Base-by-base conservation (phyloP, 2,329 filamentous ascomycete genomes). In the Epichloe gansuensis region DNA sequence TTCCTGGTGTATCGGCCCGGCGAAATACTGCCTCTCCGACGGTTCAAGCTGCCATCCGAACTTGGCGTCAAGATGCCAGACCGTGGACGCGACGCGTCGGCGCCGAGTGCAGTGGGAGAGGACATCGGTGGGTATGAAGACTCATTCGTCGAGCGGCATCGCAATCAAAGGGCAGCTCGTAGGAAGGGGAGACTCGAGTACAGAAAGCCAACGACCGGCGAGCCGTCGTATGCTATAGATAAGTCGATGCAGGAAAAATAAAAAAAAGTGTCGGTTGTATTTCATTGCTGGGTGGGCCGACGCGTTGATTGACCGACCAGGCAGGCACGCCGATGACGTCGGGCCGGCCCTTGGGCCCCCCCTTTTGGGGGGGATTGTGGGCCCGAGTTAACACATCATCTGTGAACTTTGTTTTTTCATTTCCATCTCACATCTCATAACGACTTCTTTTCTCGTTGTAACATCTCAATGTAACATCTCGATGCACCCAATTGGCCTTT, bases 81-180 rank as follows among this genome's bases (percentile, higher is more conserved):
- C 55, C 57, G 61, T 54, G 66, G 68, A 69, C 72, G 75, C 71
- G 74, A 74, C 74, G 74, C 74, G 73, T 74, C 70, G 59, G 67
- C 60, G 58, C 61, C 66, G 55, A 60, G 56, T 54, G 61, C 53
- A 54, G 61, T 60, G 54, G 64, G 60, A 55, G 65, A 65, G 59
- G 65, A 61, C 67, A 68, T 69, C 55, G 55, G 58, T 54, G 34
- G 25, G 11, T 39, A 53, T 51, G 35, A 49, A 51, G 36, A 49
- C 35, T 53, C 45, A 53, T 55, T 50, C 49, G 52, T 13, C 25
- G n/a, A 23, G 45, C 35, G 42, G 35, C 51, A 57, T 52, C 6
- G 31, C 41, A 40, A 35, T 45, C n/a, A 17, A 43, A 15, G 5
- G 9, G 23, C 27, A 34, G 6, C n/a, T 35, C 17, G 12, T 50